Conservation (phyloP, 2,329 filamentous ascomycete species). For the Fusarium denticulatum region DNA sequence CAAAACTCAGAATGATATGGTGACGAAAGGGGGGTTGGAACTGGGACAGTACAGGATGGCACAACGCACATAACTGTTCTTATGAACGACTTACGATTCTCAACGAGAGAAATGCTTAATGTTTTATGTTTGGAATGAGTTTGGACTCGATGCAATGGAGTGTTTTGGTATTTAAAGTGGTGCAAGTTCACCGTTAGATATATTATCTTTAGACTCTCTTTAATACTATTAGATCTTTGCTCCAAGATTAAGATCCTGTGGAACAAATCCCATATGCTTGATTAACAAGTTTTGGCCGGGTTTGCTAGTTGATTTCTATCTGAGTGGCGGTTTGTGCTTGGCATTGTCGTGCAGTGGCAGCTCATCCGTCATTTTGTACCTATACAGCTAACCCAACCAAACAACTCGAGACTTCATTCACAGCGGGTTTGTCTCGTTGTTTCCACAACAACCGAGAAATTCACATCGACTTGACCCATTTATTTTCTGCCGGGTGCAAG, state of each 20-base stretch:
- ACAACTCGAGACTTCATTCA: not conserved
- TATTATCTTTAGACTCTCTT: slow-evolving; percentile 30
- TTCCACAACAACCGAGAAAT: no score
- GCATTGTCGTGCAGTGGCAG: not conserved
- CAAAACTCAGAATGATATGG: not conserved
- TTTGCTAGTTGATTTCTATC: no score
- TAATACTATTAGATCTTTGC: slow-evolving; percentile 18
- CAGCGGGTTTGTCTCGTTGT: no score
- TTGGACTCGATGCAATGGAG: not conserved
- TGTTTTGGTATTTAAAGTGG: not conserved
- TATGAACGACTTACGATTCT: slow-evolving; percentile 30
- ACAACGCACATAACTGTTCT: slow-evolving; percentile 23
- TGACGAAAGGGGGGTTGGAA: not conserved
- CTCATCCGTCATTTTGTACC: not conserved
- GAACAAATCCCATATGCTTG: no score
- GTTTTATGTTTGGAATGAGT: not conserved
- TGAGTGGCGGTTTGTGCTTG: no score
- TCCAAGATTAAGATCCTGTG: not conserved
- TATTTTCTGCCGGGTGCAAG: not conserved
- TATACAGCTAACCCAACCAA: not conserved
- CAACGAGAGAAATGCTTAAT: slow-evolving; percentile 27
- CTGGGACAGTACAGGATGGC: not conserved
- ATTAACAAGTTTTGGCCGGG: no score
- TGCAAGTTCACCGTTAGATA: not conserved
- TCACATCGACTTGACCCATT: no score